phyloP scores from a whole-genome alignment of 352 stramenopile genomes.

The Globisporangium camurandrum region DNA sequence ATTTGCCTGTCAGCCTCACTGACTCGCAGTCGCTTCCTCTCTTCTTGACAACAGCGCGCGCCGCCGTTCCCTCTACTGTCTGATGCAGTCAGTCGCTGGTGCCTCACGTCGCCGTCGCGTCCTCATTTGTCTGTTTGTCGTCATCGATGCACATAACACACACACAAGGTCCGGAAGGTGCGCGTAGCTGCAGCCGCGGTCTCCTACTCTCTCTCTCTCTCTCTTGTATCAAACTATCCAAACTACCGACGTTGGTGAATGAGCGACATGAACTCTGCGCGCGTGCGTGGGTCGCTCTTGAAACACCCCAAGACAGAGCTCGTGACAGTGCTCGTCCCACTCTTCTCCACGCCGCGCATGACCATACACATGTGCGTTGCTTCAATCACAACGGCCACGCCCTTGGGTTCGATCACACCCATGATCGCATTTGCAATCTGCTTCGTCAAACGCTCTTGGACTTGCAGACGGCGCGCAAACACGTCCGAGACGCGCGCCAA shows the following conservation, averaged over 20 bases:
- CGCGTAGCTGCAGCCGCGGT: background rate
- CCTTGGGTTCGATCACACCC: constrained; percentile 93
- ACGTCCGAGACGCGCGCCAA: constrained; percentile 97
- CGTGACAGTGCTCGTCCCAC: constrained; percentile 93
- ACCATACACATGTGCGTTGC: constrained; percentile 99
- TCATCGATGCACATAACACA: background rate
- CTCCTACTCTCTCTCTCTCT: background rate
- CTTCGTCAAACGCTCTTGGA: constrained; percentile 98
- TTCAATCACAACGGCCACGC: constrained; percentile 98
- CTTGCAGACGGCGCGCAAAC: constrained; percentile 94
- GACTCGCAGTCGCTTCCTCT: too few species aligned
- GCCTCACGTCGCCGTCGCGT: too few species aligned
- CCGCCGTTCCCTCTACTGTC: too few species aligned
- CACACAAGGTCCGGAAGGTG: background rate
- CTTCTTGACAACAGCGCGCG: too few species aligned
- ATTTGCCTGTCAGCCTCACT: too few species aligned
- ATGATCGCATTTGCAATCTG: constrained; percentile 98
- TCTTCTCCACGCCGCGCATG: constrained; percentile 98
- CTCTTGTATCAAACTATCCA: background rate
- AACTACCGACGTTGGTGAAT: constrained; percentile 75
- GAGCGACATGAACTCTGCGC: constrained; percentile 85
- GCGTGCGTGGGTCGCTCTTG: constrained; percentile 88
- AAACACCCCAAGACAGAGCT: constrained; percentile 96
- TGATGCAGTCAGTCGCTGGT: too few species aligned
- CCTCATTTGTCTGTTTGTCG: background rate